Base-by-base conservation (phyloP, 164 flowering plant species). In the Vitis rotundifolia region DNA sequence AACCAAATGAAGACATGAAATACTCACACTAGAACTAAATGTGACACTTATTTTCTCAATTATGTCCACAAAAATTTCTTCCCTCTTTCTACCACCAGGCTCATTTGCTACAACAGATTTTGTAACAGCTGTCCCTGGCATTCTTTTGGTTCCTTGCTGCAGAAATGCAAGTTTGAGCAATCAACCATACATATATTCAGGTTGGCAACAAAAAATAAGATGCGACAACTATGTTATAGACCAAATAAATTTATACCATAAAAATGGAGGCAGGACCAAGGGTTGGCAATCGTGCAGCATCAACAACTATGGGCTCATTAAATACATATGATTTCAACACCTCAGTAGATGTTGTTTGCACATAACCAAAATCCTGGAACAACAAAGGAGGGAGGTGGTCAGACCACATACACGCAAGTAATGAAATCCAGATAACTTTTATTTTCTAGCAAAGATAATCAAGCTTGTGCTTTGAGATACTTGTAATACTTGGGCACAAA, bases 81-180 rank as follows among this genome's bases (percentile, higher is more conserved):
- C 99, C 74, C 99, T 92, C 84, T 76, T 90, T 67, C 91, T 79
- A 47, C 97, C 99, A 54, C 92, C 92, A 59, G 95, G 89, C 61
- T 90, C 98, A 90, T 87, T 88, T 68, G 99, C 91, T 9, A 95
- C 94, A 73, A 91, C 98, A 73, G 99, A 94, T 76, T 92, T 92
- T 68, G 99, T 91, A 48, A 95, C 91, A 67, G 99, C 98, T 61
- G 94, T 95, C 28, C 97, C 98, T 49, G 99, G 98, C 97, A 92
- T 92, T 80, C 95, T 77, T 81, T 94, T 94, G 51, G 80, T 77
- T 59, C 98, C 98, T 91, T 91, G 94, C 97, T 94, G 95, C 77
- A 86, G 53, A 16, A 19, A 71, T 51, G 8, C 31, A 68, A 76
- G 53, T 63, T 63, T 57, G 22, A 61, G 67, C 61, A 70, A 47